phyloP scores from a whole-genome alignment of 78 protist genomes.

The Dictyostelium firmibasis region DNA sequence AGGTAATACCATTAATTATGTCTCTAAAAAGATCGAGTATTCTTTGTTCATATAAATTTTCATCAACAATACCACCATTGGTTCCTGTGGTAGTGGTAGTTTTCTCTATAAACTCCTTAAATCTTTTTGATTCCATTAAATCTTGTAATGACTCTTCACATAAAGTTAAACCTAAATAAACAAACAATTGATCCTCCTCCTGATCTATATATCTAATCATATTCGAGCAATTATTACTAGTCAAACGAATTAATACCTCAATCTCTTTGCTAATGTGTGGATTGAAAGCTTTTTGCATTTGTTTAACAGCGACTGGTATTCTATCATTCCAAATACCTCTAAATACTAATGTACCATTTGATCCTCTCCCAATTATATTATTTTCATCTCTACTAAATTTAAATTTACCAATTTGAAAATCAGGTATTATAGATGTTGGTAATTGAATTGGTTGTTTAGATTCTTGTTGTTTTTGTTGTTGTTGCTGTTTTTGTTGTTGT shows the following conservation, averaged over 20 bases:
- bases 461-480: background rate
- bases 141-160: conserved; percentile 59
- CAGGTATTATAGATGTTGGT: background rate
- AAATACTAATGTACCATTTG: conserved; percentile 70
- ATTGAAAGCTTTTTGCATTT: conserved; percentile 57
- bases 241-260: conserved; percentile 25
- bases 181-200: conserved; percentile 60
- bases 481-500: background rate
- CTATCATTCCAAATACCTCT: conserved; percentile 43
- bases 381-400: conserved; percentile 37
- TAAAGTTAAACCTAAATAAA: conserved; percentile 49
- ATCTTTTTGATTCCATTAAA: conserved; percentile 21
- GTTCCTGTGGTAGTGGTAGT: background rate
- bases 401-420: conserved; percentile 66
- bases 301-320: conserved; percentile 63
- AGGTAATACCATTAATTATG: conserved; percentile 21
- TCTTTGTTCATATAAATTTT: background rate
- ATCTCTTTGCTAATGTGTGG: conserved; percentile 28
- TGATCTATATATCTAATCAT: conserved; percentile 62
- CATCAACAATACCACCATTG: background rate
- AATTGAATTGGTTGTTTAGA: background rate
- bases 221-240: conserved; percentile 18
- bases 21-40: background rate
- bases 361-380: conserved; percentile 57
- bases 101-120: background rate